Conservation (phyloP, 495 filamentous ascomycete species). For the Choiromyces venosus region DNA sequence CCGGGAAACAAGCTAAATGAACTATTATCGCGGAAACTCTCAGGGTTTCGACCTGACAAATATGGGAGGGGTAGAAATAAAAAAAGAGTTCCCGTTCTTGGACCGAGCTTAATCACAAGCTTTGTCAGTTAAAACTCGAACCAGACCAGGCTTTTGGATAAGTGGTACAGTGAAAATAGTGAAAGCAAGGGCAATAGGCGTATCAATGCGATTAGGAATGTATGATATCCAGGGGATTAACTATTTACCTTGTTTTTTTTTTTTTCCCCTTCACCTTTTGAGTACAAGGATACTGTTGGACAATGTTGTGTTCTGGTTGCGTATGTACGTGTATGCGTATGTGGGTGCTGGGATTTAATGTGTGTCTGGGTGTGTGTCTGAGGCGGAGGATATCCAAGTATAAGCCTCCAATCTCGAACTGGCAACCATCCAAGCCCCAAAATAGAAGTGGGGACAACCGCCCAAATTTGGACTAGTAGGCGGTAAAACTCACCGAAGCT, state of each 20-base stretch:
- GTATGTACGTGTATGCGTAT: neutral
- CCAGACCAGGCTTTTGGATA: neutral
- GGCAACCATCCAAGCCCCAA: conserved; percentile 30
- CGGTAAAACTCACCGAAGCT: conserved; percentile 36
- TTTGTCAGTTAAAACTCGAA: neutral
- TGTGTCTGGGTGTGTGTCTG: conserved; percentile 32
- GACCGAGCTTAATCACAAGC: neutral
- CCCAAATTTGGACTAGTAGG: conserved; percentile 39
- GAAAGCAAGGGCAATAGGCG: conserved; percentile 22
- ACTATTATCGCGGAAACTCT: conserved; percentile 31
- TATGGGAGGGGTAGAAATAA: conserved; percentile 3
- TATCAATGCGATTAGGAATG: conserved; percentile 29
- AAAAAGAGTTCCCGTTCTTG: neutral
- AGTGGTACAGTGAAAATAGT: conserved; percentile 6
- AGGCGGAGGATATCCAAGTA: conserved; percentile 39
- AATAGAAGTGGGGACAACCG: conserved; percentile 27
- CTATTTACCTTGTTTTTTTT: conserved; percentile 36
- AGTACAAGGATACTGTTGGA: neutral
- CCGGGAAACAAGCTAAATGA: conserved; percentile 30
- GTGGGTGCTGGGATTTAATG: conserved; percentile 8
- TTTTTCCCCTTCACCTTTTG: neutral
- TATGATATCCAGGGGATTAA: conserved; percentile 33
- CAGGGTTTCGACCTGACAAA: conserved; percentile 23
- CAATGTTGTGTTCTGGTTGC: neutral
- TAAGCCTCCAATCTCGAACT: conserved; percentile 39